These are phyloP conservation scores for Vigna angularis DNA, from an alignment of 306 rosid genomes.

Conservation along the genomic window DNA sequence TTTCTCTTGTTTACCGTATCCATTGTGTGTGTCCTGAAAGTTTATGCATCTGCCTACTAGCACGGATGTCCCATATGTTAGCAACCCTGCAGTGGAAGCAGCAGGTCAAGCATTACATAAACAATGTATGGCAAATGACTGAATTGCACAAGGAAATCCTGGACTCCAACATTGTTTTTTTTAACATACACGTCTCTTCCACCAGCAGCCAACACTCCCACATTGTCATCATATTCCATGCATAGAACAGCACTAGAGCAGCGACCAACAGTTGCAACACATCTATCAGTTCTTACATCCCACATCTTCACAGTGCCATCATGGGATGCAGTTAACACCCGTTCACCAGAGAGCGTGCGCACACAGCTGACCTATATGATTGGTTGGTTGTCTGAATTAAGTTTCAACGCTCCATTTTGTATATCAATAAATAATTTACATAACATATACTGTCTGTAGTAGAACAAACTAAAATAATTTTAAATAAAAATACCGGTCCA, in stretches of 20 bases:
- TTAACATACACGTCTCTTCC: conserved; percentile 94
- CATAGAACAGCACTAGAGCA: conserved; percentile 96
- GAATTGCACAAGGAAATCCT: conserved; percentile 33
- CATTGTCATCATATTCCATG: conserved; percentile 96
- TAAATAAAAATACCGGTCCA: conserved; percentile 67
- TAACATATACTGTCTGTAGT: conserved; percentile 13
- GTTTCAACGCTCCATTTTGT: conserved; percentile 40
- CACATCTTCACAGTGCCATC: conserved; percentile 99
- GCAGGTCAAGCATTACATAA: conserved; percentile 42
- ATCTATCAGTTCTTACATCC: conserved; percentile 98
- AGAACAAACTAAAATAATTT: conserved; percentile 23
- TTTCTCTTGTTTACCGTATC: conserved; percentile 70
- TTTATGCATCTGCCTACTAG: conserved; percentile 95
- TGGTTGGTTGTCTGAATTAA: conserved; percentile 44
- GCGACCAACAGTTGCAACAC: conserved; percentile 99
- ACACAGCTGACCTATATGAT: conserved; percentile 89
- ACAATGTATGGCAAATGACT: conserved; percentile 28
- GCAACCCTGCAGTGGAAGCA: conserved; percentile 69
- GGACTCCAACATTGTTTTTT: conserved; percentile 28
- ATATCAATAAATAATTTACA: conserved; percentile 34
- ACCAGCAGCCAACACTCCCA: conserved; percentile 90
- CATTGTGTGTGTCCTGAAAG: conserved; percentile 94
- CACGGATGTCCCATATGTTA: conserved; percentile 94
- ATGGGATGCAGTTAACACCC: conserved; percentile 93
- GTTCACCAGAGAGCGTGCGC: conserved; percentile 96